These are phyloP conservation scores for Rosa lucieae DNA, from an alignment of 306 rosid species.

Conservation along the genomic window DNA sequence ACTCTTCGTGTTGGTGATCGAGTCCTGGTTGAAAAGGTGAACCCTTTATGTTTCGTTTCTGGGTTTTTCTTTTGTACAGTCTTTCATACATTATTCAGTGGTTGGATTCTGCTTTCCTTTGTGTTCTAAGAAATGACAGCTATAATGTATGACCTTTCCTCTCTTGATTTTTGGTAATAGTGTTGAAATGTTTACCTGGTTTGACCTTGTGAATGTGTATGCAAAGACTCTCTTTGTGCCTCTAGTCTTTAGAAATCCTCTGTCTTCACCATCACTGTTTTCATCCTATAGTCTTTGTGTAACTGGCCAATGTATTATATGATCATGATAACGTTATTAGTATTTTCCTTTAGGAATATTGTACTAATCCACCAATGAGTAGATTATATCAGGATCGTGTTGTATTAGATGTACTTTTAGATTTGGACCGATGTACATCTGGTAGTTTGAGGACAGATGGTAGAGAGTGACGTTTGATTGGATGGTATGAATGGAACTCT, in stretches of 20 bases:
- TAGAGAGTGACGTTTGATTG: background rate
- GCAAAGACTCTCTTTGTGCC: background rate
- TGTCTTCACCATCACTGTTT: background rate
- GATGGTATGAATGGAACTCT: background rate
- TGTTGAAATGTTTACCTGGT: background rate
- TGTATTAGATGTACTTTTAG: background rate
- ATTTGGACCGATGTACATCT: background rate
- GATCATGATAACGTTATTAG: background rate
- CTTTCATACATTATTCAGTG: background rate
- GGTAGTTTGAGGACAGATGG: background rate
- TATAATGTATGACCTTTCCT: background rate
- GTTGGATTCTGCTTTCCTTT: background rate
- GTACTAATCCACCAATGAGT: background rate
- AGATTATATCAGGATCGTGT: background rate
- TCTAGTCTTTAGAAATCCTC: background rate
- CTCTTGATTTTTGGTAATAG: background rate
- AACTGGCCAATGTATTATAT: background rate
- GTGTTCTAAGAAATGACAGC: background rate
- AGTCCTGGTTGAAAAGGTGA: constrained; percentile 67
- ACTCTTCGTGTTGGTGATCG: constrained; percentile 84
- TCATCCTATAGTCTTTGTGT: background rate
- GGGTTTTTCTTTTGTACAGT: background rate
- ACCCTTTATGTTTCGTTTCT: background rate
- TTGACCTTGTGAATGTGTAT: background rate
- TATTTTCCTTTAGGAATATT: background rate